phyloP scores from a whole-genome alignment of 2,329 filamentous ascomycete species.

The Waltergamsia citrina region DNA sequence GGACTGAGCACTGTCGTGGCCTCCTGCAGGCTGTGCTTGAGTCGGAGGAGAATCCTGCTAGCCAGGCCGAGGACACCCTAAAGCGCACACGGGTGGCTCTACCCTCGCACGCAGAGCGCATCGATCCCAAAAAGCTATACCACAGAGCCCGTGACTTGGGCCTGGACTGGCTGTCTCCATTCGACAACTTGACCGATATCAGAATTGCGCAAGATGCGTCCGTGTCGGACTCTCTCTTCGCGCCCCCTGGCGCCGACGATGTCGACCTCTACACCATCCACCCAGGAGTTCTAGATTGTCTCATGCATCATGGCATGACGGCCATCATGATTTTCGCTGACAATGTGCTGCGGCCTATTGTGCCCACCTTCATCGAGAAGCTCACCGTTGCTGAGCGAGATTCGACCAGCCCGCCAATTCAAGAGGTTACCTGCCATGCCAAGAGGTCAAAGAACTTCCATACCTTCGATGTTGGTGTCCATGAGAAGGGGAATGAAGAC shows the following conservation, averaged over 20 bases:
- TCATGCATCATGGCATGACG: slow-evolving; percentile 3
- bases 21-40: slow-evolving; percentile 8
- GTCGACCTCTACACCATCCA: slow-evolving; percentile 5
- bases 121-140: slow-evolving; percentile 7
- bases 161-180: slow-evolving; percentile 8
- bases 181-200: slow-evolving; percentile 8
- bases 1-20: slow-evolving; percentile 16
- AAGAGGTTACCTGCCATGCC: slow-evolving; percentile 5
- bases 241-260: background rate
- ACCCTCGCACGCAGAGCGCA: slow-evolving; percentile 4
- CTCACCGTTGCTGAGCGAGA: slow-evolving; percentile 3
- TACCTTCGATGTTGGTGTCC: slow-evolving; percentile 5
- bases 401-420: slow-evolving; percentile 2
- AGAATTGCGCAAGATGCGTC: slow-evolving; percentile 4
- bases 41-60: slow-evolving; percentile 3
- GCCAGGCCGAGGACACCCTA: slow-evolving; percentile 5
- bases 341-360: slow-evolving; percentile 1
- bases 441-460: slow-evolving; percentile 4
- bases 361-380: slow-evolving; percentile 2
- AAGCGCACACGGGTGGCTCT: slow-evolving; percentile 4
- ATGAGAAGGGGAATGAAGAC: slow-evolving; percentile 3
- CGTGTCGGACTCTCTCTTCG: slow-evolving; percentile 6
- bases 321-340: slow-evolving; percentile 5
- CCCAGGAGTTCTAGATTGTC: slow-evolving; percentile 7
- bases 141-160: slow-evolving; percentile 6